A percentile compares a stretch with the other conserved stretches of the same genome.
Evolutionary conservation across 306 rosid genomes (phyloP).

Genomic region (Prunus campanulata): DNA sequence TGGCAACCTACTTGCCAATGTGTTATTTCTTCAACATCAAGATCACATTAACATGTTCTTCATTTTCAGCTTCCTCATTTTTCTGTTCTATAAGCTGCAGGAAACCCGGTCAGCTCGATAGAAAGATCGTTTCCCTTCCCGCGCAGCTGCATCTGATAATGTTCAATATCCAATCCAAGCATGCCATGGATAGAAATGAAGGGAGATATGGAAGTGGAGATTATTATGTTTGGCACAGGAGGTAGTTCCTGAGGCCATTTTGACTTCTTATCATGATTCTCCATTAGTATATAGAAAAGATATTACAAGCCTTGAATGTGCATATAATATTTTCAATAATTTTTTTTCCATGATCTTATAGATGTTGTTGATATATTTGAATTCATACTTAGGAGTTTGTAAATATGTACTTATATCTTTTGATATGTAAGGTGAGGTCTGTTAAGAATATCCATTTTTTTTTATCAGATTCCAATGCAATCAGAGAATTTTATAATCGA

Average conservation of each 20-base stretch:
- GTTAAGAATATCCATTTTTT: not conserved
- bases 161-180: constrained; percentile 34
- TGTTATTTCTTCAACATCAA: not conserved
- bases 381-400: constrained; percentile 31
- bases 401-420: constrained; percentile 29
- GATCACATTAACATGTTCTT: not conserved
- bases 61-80: not conserved
- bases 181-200: constrained; percentile 25
- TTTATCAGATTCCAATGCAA: not conserved
- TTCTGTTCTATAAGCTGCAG: constrained; percentile 34
- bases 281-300: constrained; percentile 20
- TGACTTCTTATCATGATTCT: constrained; percentile 32
- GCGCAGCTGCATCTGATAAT: constrained; percentile 34
- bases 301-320: constrained; percentile 28
- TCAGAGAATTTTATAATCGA: not conserved
- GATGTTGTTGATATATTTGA: constrained; percentile 25
- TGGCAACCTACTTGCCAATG: not conserved
- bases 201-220: constrained; percentile 49
- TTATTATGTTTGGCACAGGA: constrained; percentile 22
- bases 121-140: constrained; percentile 38
- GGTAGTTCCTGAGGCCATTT: constrained; percentile 33
- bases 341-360: constrained; percentile 1
- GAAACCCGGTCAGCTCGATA: constrained; percentile 68
- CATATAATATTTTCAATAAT: constrained; percentile 27
- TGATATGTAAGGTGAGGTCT: constrained; percentile 13